Evolutionary conservation across 345 rosid genomes (phyloP).

Genomic region (Eucalyptus globulus): DNA sequence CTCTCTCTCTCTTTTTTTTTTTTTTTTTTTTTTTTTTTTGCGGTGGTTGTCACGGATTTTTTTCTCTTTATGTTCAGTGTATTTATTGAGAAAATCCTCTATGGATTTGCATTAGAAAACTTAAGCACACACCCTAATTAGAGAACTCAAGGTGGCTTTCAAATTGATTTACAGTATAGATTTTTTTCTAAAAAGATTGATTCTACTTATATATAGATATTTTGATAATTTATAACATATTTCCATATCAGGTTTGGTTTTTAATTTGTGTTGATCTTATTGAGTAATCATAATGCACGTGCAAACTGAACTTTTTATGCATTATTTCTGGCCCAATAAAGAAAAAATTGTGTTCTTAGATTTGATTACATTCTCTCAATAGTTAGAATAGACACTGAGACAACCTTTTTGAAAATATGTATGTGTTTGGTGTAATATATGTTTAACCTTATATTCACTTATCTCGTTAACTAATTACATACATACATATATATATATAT

Average conservation of each 20-base stretch:
- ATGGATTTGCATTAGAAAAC: neutral
- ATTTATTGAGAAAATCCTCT: neutral
- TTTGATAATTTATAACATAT: neutral
- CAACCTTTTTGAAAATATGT: neutral
- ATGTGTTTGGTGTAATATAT: neutral
- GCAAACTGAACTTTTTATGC: neutral
- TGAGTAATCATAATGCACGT: neutral
- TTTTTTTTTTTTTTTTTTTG: neutral
- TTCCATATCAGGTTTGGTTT: neutral
- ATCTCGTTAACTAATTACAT: neutral
- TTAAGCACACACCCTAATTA: neutral
- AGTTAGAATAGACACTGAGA: neutral
- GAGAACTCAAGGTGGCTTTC: neutral
- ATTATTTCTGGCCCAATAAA: neutral
- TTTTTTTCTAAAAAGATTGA: neutral
- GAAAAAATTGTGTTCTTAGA: neutral
- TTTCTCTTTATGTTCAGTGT: neutral
- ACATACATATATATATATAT: rapidly evolving
- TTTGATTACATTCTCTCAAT: neutral
- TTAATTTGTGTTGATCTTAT: neutral
- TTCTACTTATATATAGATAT: neutral
- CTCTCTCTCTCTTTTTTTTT: too few species aligned
- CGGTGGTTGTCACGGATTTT: neutral
- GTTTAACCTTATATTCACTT: neutral
- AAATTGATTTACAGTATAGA: neutral